Evolutionary conservation across 1,284 basidiomycete genomes (phyloP), one percentile per base, ranked within the genome.

Genomic region (Neonothopanus nambi): DNA sequence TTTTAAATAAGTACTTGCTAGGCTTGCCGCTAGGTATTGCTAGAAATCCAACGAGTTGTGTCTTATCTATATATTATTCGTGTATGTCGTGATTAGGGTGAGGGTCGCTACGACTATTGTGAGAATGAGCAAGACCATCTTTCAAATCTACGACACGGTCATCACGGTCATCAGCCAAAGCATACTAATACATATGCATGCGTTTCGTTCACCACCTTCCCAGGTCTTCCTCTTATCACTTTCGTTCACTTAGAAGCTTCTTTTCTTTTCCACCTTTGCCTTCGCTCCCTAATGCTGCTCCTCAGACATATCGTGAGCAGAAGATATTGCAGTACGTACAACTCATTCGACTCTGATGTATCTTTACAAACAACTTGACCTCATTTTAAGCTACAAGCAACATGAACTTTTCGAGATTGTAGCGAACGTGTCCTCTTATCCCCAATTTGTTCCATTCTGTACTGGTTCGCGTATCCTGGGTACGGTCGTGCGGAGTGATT

Each of bases 401-500:
- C 76, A 78, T 42, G 84, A 98, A 67, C 79, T 99, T 2, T 98
- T 95, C 71, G 74, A 82, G 5, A 72, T 98, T 53, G 92, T 99
- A 43, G 82, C 93, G 13, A 89, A 98, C 70, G 89, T 98, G 18
- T 82, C 81, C 7, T 88, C 91, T 4, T 99, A 98, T 70, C 79
- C 86, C 11, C 74, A 75, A 47, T 99, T 98, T 66, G 76, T 99
- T 44, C 96, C 96, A 0, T 98, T 93, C 70, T 98, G 95, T 73
- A 84, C 82, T 15, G 73, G 75, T 26, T 92, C 94, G 2, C 83
- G 82, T 21, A 81, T 97, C 40, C 72, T 95, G 37, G 68, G 68
- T 33, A 33, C 45, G 62, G 60, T 55, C 61, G 68, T 23, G 57
- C 62, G 37, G 63, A 63, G 52, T 56, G 61, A 48, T 43, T 59